Conservation (phyloP, 805 yeast genomes). For the Yamadazyma insecticola region DNA sequence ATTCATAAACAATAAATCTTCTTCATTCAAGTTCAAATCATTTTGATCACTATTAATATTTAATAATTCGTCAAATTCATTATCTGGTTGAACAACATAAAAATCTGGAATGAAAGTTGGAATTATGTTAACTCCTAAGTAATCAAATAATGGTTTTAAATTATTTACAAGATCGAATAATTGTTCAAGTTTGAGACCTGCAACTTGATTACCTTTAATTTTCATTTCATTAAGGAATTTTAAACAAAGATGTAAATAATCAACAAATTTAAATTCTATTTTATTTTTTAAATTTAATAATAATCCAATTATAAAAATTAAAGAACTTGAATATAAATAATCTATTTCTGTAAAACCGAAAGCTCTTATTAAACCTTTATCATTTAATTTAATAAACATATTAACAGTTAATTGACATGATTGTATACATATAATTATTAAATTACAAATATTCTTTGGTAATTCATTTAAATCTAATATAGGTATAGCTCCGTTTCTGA, state of each 20-base stretch:
- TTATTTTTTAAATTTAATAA: conserved; percentile 11
- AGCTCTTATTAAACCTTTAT: conserved; percentile 13
- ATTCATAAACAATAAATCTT: conserved; percentile 16
- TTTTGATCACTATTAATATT: not conserved
- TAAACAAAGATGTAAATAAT: conserved; percentile 14
- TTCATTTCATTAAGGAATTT: conserved; percentile 17
- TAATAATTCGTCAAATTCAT: not conserved
- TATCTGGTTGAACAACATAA: not conserved
- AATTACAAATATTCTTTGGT: conserved; percentile 17
- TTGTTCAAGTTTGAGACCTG: conserved; percentile 11
- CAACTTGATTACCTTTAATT: conserved; percentile 16
- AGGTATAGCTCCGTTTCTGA: conserved; percentile 3
- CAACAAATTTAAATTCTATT: conserved; percentile 10
- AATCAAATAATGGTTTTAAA: not conserved
- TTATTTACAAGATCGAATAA: conserved; percentile 1
- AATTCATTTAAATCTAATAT: conserved; percentile 3
- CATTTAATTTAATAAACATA: conserved; percentile 18
- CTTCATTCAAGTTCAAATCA: conserved; percentile 11
- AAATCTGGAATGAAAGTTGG: too few species aligned
- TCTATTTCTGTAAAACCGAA: conserved; percentile 27
- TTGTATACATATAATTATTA: conserved; percentile 14
- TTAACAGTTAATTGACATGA: conserved; percentile 20
- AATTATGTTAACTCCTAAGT: too few species aligned
- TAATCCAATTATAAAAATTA: conserved; percentile 18
- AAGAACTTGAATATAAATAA: conserved; percentile 16